Evolutionary conservation across 257 asterid genomes (phyloP), one percentile per base, ranked within the genome.

Genomic region (Mitragyna speciosa): DNA sequence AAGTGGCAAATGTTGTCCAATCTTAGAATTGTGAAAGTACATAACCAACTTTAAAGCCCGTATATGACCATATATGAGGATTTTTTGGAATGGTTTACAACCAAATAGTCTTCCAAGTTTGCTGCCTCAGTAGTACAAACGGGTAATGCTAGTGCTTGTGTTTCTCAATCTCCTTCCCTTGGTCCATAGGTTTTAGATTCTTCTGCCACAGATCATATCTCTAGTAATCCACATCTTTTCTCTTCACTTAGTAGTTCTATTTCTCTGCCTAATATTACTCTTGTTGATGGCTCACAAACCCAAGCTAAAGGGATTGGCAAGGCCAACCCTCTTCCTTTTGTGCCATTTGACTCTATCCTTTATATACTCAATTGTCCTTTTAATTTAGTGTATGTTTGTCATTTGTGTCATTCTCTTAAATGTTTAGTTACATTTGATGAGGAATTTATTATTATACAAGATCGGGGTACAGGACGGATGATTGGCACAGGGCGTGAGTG

Each of bases 401-500:
- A 8, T 47, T 72, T n/a, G n/a, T n/a, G n/a, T n/a, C n/a, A n/a
- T n/a, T n/a, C n/a, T n/a, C n/a, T n/a, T n/a, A n/a, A n/a, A n/a
- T n/a, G n/a, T n/a, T n/a, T n/a, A n/a, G n/a, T n/a, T n/a, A n/a
- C n/a, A n/a, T n/a, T n/a, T n/a, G n/a, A n/a, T n/a, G n/a, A n/a
- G n/a, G n/a, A n/a, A n/a, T n/a, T n/a, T n/a, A n/a, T n/a, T n/a
- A n/a, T n/a, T 28, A 19, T 71, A 26, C 2, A 52, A 22, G 75
- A 78, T 26, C 65, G 26, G n/a, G 52, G 58, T 49, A 80, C 17
- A 19, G 56, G 75, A 49, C 26, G 31, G 31, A 17, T 0, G 49
- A 80, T 33, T 51, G 76, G 76, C 6, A 17, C 61, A 64, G 43
- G 68, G 15, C 33, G 66, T 51, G 83, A 74, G 75, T 80, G n/a